A percentile compares a stretch with the other conserved stretches of the same genome.
Conservation (phyloP, 164 flowering plant species). For the Pachysandra terminalis region DNA sequence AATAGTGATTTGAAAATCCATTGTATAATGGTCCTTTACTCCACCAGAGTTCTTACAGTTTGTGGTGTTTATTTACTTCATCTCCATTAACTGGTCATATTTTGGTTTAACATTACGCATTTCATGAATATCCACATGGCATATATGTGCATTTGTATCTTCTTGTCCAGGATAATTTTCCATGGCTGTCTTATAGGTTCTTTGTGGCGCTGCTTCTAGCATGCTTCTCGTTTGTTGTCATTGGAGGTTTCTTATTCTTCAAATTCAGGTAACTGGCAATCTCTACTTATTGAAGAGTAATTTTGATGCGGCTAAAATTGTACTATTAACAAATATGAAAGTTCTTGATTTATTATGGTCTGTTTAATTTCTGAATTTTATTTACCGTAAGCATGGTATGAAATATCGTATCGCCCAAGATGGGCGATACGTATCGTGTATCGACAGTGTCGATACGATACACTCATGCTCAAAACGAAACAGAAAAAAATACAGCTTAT, state of each 20-base stretch:
- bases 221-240: slow-evolving; percentile 84
- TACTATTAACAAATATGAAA: neutral
- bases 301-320: slow-evolving; percentile 1
- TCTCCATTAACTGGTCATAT: no score
- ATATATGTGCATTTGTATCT: neutral
- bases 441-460: no score
- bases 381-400: no score
- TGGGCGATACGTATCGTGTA: no score
- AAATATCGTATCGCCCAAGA: no score
- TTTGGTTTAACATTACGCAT: neutral
- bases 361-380: no score
- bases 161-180: slow-evolving; percentile 10
- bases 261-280: slow-evolving; percentile 61
- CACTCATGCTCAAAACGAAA: no score
- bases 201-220: slow-evolving; percentile 71
- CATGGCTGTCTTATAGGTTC: slow-evolving; percentile 44
- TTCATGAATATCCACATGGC: neutral
- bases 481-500: no score
- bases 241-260: slow-evolving; percentile 91
- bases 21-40: no score
- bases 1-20: no score
- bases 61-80: no score
- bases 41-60: no score
- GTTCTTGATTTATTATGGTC: neutral
- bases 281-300: neutral